Percentiles rank a stretch among this genome's conserved stretches.
Evolutionary conservation across 352 stramenopile genomes (phyloP).

Genomic region (Lagenidium sp.): DNA sequence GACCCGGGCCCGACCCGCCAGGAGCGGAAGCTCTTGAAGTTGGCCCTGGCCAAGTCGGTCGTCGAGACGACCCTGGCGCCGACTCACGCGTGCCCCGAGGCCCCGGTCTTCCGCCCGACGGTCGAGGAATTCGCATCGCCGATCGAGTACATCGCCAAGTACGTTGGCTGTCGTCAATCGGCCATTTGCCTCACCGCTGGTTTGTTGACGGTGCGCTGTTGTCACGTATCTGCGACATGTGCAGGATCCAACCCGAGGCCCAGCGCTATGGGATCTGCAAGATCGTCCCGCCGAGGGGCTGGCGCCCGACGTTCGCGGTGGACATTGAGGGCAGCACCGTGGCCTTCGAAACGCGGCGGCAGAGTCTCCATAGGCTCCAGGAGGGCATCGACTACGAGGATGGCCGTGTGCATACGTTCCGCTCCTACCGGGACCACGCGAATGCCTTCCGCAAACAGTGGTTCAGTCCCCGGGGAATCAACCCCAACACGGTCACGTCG

Average conservation of each 20-base stretch:
- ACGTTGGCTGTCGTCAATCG: neutral
- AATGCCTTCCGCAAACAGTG: slow-evolving; percentile 48
- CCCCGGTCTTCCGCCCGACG: slow-evolving; percentile 70
- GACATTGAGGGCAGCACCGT: slow-evolving; percentile 41
- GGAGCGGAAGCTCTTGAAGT: slow-evolving; percentile 55
- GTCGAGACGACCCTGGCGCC: slow-evolving; percentile 39
- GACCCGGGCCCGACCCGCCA: slow-evolving; percentile 11
- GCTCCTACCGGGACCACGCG: slow-evolving; percentile 50
- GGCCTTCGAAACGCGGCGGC: slow-evolving; percentile 89
- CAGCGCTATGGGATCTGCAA: slow-evolving; percentile 92
- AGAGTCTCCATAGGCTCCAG: slow-evolving; percentile 88
- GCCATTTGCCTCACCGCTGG: neutral
- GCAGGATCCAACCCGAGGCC: slow-evolving; percentile 51
- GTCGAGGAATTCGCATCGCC: slow-evolving; percentile 82
- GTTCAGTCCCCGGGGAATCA: slow-evolving; percentile 26
- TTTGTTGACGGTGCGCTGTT: slow-evolving; percentile 1
- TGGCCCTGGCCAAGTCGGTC: slow-evolving; percentile 39
- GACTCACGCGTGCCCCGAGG: slow-evolving; percentile 19
- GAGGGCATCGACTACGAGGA: slow-evolving; percentile 61
- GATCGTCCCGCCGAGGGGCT: slow-evolving; percentile 95
- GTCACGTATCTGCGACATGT: slow-evolving; percentile 1
- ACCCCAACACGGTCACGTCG: slow-evolving; percentile 32
- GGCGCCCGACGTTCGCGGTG: slow-evolving; percentile 77
- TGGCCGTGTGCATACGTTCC: slow-evolving; percentile 49
- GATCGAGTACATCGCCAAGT: slow-evolving; percentile 83